These are phyloP conservation scores for Polytolypa hystricis DNA, from an alignment of 2,329 filamentous ascomycete genomes.

Conservation along the genomic window DNA sequence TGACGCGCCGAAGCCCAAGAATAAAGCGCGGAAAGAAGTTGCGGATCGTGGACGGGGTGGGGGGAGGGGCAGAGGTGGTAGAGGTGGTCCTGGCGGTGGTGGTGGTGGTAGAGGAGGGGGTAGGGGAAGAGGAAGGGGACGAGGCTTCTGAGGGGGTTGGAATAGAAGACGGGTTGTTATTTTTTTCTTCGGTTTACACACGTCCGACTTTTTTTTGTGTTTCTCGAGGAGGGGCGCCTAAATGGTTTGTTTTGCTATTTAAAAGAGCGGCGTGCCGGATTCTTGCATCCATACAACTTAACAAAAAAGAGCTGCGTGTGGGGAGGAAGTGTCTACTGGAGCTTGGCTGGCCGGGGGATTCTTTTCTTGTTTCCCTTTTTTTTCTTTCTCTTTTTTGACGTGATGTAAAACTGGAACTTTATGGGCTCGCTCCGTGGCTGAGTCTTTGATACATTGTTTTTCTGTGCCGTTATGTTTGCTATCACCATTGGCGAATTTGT, in stretches of 20 bases:
- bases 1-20: slow-evolving; percentile 96
- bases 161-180: neutral
- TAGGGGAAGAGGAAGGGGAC: slow-evolving; percentile 44
- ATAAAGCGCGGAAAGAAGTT: slow-evolving; percentile 92
- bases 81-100: too few species aligned
- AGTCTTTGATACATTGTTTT: too few species aligned
- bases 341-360: too few species aligned
- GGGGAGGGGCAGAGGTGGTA: slow-evolving; percentile 37
- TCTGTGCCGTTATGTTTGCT: too few species aligned
- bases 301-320: too few species aligned
- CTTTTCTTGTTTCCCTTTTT: slow-evolving; percentile 13
- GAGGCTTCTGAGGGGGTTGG: slow-evolving; percentile 20
- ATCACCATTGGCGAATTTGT: slow-evolving; percentile 3
- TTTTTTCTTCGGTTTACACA: slow-evolving; percentile 16
- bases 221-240: too few species aligned
- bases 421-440: too few species aligned
- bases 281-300: too few species aligned
- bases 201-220: slow-evolving; percentile 19
- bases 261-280: too few species aligned
- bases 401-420: slow-evolving; percentile 3
- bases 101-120: slow-evolving; percentile 41
- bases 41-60: slow-evolving; percentile 37
- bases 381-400: slow-evolving; percentile 4
- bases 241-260: too few species aligned
- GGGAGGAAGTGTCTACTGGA: too few species aligned